Percentiles rank a stretch among this genome's conserved stretches.
Conservation (phyloP, 257 asterid genomes). For the Jacaranda mimosifolia region DNA sequence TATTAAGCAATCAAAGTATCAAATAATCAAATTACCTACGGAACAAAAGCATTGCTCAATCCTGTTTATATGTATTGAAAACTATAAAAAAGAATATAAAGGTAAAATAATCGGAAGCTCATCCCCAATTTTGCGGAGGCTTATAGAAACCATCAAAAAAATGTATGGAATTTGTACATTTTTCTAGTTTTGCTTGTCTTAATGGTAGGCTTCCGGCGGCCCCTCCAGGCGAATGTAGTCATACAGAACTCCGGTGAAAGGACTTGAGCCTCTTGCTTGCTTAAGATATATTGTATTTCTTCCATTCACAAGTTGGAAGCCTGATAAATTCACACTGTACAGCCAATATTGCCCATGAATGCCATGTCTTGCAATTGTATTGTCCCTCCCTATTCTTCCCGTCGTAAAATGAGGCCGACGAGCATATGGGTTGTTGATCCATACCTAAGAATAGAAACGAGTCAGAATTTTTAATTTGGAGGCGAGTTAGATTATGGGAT, state of each 20-base stretch:
- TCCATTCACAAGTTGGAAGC: conserved; percentile 51
- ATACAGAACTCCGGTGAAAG: conserved; percentile 66
- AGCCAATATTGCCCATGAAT: conserved; percentile 68
- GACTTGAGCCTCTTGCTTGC: conserved; percentile 50
- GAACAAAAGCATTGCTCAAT: no score
- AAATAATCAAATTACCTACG: no score
- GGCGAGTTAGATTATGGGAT: neutral
- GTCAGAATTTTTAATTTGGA: neutral
- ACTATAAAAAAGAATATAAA: neutral
- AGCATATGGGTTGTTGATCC: conserved; percentile 48
- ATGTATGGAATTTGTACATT: conserved; percentile 3
- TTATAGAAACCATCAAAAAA: neutral
- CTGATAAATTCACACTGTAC: conserved; percentile 45
- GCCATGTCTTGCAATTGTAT: conserved; percentile 90
- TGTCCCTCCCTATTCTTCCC: conserved; percentile 62
- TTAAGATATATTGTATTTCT: conserved; percentile 56
- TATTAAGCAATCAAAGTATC: no score
- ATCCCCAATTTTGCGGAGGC: conserved; percentile 17
- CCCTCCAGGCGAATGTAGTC: conserved; percentile 83
- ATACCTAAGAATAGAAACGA: conserved; percentile 43
- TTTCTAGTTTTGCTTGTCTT: neutral
- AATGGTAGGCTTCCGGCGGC: conserved; percentile 37
- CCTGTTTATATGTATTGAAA: neutral
- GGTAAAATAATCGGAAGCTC: neutral
- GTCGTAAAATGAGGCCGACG: conserved; percentile 52